phyloP scores from a whole-genome alignment of 352 stramenopile genomes.

The Pythium volutum region DNA sequence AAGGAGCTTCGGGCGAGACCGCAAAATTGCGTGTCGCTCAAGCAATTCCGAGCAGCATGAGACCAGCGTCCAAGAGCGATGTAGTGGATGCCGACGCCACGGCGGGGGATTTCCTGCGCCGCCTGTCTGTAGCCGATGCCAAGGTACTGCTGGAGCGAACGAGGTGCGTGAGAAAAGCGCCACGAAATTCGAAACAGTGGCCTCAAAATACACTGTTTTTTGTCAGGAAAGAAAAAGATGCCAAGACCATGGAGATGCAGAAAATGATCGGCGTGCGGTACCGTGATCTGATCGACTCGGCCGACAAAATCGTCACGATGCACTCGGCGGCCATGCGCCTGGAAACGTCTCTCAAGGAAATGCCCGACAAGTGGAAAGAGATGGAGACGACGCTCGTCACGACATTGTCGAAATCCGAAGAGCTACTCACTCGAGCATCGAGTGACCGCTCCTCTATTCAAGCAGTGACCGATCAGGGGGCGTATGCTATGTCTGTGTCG shows the following conservation, averaged over 20 bases:
- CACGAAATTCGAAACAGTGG: neutral
- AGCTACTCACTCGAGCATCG: neutral
- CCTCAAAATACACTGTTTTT: neutral
- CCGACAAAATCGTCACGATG: constrained; percentile 92
- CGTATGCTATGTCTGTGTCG: neutral
- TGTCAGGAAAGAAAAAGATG: constrained; percentile 76
- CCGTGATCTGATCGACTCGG: constrained; percentile 91
- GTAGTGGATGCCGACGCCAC: constrained; percentile 14
- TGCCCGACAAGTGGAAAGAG: constrained; percentile 76
- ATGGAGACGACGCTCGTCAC: constrained; percentile 44
- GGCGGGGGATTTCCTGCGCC: constrained; percentile 64
- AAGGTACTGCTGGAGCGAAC: constrained; percentile 80
- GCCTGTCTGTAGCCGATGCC: constrained; percentile 76
- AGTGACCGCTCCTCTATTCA: neutral
- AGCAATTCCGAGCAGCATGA: neutral
- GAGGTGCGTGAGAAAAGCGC: constrained; percentile 34
- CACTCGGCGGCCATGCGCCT: constrained; percentile 83
- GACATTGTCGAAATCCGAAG: constrained; percentile 30
- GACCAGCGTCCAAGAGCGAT: constrained; percentile 24
- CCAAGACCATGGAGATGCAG: constrained; percentile 90
- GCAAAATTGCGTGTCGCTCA: neutral
- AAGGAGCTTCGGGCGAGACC: constrained; percentile 2
- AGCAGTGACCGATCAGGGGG: neutral
- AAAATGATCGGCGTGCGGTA: constrained; percentile 92
- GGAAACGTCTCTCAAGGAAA: constrained; percentile 77